phyloP scores from a whole-genome alignment of 139 green algal species.

The Volvox africanus region DNA sequence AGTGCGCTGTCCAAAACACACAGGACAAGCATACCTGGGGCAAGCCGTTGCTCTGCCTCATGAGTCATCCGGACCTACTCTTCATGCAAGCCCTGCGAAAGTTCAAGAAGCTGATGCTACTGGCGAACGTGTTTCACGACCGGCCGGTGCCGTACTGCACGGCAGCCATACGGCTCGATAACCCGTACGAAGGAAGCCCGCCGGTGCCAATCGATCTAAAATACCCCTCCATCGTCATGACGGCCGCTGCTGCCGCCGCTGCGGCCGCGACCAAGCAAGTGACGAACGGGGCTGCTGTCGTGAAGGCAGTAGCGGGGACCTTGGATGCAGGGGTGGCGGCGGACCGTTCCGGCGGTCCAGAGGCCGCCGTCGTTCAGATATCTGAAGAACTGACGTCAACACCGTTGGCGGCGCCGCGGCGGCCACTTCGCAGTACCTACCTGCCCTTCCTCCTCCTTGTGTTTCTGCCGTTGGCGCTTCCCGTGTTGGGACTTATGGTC shows the following conservation, averaged over 20 bases:
- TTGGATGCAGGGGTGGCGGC: too few relatives aligned
- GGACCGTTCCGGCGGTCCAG: too few relatives aligned
- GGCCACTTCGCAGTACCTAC: slow-evolving; percentile 33
- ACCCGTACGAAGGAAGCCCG: slow-evolving; percentile 33
- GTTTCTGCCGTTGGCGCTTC: background rate
- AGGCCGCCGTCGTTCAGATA: too few relatives aligned
- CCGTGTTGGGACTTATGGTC: background rate
- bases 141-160: slow-evolving; percentile 52
- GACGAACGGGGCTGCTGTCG: background rate
- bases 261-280: background rate
- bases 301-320: background rate
- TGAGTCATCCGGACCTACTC: slow-evolving; percentile 48
- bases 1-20: too few relatives aligned
- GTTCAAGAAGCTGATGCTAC: slow-evolving; percentile 48
- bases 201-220: slow-evolving; percentile 23
- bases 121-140: slow-evolving; percentile 57
- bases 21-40: slow-evolving; percentile 51
- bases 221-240: slow-evolving; percentile 32
- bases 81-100: slow-evolving; percentile 44
- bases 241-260: background rate
- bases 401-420: background rate
- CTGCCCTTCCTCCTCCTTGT: background rate
- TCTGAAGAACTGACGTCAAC: background rate
- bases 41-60: slow-evolving; percentile 52
- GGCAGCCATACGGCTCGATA: slow-evolving; percentile 44